Evolutionary conservation across 805 yeast species (phyloP).

Genomic region (Ogataea pini): DNA sequence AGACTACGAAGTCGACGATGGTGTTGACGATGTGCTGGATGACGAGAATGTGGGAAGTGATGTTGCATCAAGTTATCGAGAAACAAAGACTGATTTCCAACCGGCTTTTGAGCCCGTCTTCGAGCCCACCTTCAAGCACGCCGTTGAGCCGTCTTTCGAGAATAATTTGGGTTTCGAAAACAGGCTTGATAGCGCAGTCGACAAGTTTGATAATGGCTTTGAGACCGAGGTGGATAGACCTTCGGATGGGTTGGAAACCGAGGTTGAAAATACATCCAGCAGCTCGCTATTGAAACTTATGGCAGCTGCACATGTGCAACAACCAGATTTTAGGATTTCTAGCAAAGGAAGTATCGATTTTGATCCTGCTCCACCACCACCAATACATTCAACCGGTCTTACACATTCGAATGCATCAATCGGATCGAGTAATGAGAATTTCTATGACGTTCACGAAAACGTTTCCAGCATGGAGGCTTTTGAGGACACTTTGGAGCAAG

Average conservation of each 20-base stretch:
- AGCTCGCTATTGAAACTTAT: background rate
- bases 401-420: slow-evolving; percentile 1
- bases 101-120: too few species aligned
- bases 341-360: background rate
- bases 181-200: background rate
- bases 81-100: too few species aligned
- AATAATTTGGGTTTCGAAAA: too few species aligned
- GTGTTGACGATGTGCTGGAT: too few species aligned
- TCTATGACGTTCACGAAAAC: slow-evolving; percentile 20
- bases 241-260: slow-evolving; percentile 2
- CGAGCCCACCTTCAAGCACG: too few species aligned
- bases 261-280: slow-evolving; percentile 3
- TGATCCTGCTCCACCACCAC: slow-evolving; percentile 7
- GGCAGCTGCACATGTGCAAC: background rate
- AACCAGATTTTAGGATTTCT: background rate
- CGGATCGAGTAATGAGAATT: slow-evolving; percentile 8
- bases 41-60: too few species aligned
- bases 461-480: slow-evolving; percentile 10
- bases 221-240: slow-evolving; percentile 1
- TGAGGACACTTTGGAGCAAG: background rate
- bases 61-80: too few species aligned
- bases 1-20: too few species aligned
- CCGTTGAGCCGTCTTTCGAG: background rate
- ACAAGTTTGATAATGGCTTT: background rate
- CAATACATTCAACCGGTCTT: background rate